Percentiles rank a stretch among this genome's conserved stretches.
These are phyloP conservation scores for Trametes sanguinea DNA, from an alignment of 768 basidiomycete genomes.

Conservation along the genomic window DNA sequence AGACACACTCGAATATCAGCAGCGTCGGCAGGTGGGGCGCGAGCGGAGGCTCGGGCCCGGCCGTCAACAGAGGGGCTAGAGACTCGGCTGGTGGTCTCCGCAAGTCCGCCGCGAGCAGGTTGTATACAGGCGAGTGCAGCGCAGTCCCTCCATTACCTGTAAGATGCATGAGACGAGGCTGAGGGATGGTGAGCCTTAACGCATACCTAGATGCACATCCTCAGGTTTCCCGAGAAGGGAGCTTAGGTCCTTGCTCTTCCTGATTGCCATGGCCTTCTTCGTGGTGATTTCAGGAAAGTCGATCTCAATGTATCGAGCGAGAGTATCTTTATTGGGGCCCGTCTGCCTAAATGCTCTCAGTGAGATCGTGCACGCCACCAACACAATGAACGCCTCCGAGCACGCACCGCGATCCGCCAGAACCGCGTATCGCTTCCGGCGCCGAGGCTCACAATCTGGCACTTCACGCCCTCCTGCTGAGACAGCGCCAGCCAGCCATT, in stretches of 20 bases:
- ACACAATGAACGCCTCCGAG: not conserved
- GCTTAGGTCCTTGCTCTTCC: slow-evolving; percentile 62
- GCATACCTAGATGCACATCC: slow-evolving; percentile 47
- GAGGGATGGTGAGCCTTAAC: not conserved
- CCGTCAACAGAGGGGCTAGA: slow-evolving; percentile 43
- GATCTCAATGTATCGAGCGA: slow-evolving; percentile 78
- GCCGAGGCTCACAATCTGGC: slow-evolving; percentile 92
- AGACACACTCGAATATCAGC: slow-evolving; percentile 89
- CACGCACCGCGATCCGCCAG: slow-evolving; percentile 84
- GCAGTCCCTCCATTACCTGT: slow-evolving; percentile 64
- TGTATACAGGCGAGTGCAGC: slow-evolving; percentile 58
- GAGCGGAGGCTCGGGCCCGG: slow-evolving; percentile 42
- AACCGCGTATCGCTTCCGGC: slow-evolving; percentile 96
- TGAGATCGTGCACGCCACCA: not conserved
- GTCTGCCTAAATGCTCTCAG: slow-evolving; percentile 44
- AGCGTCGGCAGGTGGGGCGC: slow-evolving; percentile 74
- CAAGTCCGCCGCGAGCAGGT: slow-evolving; percentile 79
- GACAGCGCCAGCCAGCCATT: slow-evolving; percentile 59
- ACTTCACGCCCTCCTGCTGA: slow-evolving; percentile 43
- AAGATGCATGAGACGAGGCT: not conserved
- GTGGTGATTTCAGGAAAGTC: slow-evolving; percentile 88
- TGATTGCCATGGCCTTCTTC: slow-evolving; percentile 81
- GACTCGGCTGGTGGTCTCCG: slow-evolving; percentile 54
- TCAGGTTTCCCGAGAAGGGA: slow-evolving; percentile 49
- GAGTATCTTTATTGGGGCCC: slow-evolving; percentile 47